Evolutionary conservation across 108 stramenopile genomes (phyloP).

Genomic region (Bacterosira constricta): DNA sequence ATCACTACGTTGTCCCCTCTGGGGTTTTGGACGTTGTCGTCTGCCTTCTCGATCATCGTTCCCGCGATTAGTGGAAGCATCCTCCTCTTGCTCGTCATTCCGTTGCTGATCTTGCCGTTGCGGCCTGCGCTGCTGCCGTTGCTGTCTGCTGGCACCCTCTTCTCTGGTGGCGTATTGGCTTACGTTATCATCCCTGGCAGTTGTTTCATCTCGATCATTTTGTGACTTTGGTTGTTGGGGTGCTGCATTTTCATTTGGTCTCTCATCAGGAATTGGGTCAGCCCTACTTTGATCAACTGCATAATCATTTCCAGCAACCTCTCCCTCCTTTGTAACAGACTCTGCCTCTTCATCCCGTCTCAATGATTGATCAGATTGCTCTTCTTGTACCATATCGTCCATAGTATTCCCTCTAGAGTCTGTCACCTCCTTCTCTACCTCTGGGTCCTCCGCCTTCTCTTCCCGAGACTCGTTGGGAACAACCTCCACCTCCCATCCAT

Average conservation of each 20-base stretch:
- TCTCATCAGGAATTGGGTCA: slow-evolving; percentile 2
- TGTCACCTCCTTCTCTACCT: not conserved
- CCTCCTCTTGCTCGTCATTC: not conserved
- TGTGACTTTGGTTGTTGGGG: not conserved
- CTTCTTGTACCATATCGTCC: slow-evolving; percentile 18
- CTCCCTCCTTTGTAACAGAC: not conserved
- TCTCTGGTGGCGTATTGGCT: not conserved
- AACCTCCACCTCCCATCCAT: slow-evolving; percentile 41
- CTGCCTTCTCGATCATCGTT: not conserved
- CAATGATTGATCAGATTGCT: not conserved
- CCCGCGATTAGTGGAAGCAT: not conserved
- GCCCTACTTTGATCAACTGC: not conserved
- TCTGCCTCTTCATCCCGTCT: not conserved
- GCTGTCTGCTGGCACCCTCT: not conserved
- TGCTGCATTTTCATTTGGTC: not conserved
- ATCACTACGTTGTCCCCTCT: not conserved
- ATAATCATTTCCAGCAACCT: not conserved
- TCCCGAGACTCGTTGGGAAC: not conserved
- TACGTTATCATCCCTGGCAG: not conserved
- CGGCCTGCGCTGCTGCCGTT: not conserved
- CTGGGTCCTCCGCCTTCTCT: not conserved
- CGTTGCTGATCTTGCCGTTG: not conserved
- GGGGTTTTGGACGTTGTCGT: not conserved
- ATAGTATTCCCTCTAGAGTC: not conserved
- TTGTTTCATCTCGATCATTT: not conserved